A percentile compares a stretch with the other conserved stretches of the same genome.
phyloP scores from a whole-genome alignment of 768 basidiomycete species.

The Lactarius pseudohatsudake region DNA sequence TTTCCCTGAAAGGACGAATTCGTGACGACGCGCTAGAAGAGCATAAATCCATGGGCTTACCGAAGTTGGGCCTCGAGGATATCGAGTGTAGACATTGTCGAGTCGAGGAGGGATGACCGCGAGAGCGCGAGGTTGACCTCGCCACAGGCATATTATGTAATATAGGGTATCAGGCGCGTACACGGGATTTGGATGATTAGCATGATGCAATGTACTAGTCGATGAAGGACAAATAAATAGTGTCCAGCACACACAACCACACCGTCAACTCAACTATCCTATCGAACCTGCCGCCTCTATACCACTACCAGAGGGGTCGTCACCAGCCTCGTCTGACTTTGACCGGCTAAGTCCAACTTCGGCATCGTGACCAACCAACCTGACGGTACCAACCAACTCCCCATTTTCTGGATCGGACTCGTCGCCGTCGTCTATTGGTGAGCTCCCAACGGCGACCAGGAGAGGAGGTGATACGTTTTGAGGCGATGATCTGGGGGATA shows the following conservation, averaged over 20 bases:
- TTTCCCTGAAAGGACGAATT: slow-evolving; percentile 44
- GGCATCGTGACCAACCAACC: slow-evolving; percentile 12
- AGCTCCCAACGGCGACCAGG: slow-evolving; percentile 3
- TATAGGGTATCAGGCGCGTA: slow-evolving; percentile 26
- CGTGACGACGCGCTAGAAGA: neutral
- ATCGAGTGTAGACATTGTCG: slow-evolving; percentile 16
- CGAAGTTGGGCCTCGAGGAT: slow-evolving; percentile 25
- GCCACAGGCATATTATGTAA: slow-evolving; percentile 15
- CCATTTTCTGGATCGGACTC: slow-evolving; percentile 5
- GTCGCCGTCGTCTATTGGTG: slow-evolving; percentile 3
- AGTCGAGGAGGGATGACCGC: neutral
- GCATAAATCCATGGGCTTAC: slow-evolving; percentile 10
- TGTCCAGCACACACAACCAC: slow-evolving; percentile 28
- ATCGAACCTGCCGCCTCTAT: slow-evolving; percentile 41
- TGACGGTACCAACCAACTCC: slow-evolving; percentile 9
- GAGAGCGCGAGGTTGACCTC: neutral
- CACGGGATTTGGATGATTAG: slow-evolving; percentile 27
- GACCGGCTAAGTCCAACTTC: neutral
- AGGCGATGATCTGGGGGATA: slow-evolving; percentile 26
- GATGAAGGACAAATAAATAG: slow-evolving; percentile 24
- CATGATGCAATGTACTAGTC: slow-evolving; percentile 28
- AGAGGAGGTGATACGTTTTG: slow-evolving; percentile 1
- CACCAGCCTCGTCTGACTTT: slow-evolving; percentile 10
- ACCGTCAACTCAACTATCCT: slow-evolving; percentile 6
- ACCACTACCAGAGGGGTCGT: slow-evolving; percentile 32